Evolutionary conservation across 805 yeast genomes (phyloP).

Genomic region (Lipomyces orientalis): DNA sequence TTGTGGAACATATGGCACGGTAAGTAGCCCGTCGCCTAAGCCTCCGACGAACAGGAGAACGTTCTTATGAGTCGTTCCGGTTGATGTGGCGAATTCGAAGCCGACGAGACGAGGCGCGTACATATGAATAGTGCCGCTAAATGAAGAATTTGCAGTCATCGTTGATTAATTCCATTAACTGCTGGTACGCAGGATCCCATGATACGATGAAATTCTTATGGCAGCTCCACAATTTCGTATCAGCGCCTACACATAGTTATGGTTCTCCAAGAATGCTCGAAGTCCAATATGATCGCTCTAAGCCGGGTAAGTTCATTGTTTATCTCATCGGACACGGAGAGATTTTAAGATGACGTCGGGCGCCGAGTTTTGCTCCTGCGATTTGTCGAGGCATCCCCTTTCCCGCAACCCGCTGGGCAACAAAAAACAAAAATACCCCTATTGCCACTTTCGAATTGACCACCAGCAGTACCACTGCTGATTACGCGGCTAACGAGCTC

Average conservation of each 20-base stretch:
- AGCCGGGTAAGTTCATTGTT: background rate
- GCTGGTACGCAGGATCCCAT: too few relatives aligned
- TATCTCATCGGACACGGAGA: background rate
- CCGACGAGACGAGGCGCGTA: constrained; percentile 33
- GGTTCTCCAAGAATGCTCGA: too few relatives aligned
- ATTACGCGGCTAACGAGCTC: background rate
- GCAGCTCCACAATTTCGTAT: too few relatives aligned
- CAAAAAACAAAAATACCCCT: background rate
- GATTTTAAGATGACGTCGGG: background rate
- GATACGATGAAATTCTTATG: too few relatives aligned
- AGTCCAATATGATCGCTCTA: too few relatives aligned
- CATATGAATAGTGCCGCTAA: constrained; percentile 26
- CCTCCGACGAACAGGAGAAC: constrained; percentile 77
- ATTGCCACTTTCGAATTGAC: background rate
- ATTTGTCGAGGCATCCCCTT: constrained; percentile 8
- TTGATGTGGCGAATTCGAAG: constrained; percentile 23
- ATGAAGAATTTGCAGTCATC: background rate
- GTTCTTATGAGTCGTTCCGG: constrained; percentile 46
- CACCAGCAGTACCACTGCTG: background rate
- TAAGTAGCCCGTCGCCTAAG: constrained; percentile 67
- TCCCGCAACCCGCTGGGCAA: constrained; percentile 10
- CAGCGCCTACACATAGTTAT: too few relatives aligned
- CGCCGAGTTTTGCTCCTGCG: background rate
- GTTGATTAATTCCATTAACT: background rate
- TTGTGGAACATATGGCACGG: constrained; percentile 67